A percentile compares a stretch with the other conserved stretches of the same genome.
Evolutionary conservation across 306 rosid genomes (phyloP).

Genomic region (Cucurbita ficifolia): DNA sequence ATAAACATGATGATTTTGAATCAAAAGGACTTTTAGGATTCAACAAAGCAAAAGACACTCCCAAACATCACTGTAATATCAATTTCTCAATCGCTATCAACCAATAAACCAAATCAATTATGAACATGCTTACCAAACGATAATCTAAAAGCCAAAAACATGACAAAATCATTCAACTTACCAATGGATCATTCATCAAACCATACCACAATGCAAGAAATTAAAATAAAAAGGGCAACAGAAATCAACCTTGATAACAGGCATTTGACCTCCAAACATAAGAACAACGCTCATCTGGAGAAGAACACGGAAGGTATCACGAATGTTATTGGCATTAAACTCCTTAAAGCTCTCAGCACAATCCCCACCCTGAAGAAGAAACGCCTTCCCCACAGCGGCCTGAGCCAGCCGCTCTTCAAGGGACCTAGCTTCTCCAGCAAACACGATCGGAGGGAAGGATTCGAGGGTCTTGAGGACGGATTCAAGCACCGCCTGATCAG

Average conservation of each 20-base stretch:
- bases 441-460: constrained; percentile 28
- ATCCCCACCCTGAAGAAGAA: constrained; percentile 34
- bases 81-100: not conserved
- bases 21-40: not conserved
- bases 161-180: not conserved
- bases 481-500: constrained; percentile 11
- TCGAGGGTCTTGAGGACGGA: constrained; percentile 25
- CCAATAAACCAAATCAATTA: not conserved
- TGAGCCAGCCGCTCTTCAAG: constrained; percentile 24
- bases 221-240: not conserved
- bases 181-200: not conserved
- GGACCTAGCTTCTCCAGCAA: constrained; percentile 28
- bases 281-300: constrained; percentile 31
- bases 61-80: not conserved
- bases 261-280: constrained; percentile 35
- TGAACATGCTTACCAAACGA: not conserved
- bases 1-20: not conserved
- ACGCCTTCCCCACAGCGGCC: constrained; percentile 26
- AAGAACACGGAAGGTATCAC: constrained; percentile 28
- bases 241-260: constrained; percentile 21
- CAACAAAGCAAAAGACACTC: not conserved
- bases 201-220: not conserved
- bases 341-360: constrained; percentile 38
- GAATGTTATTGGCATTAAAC: constrained; percentile 28
- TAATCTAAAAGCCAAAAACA: not conserved